These are phyloP conservation scores for Mycena chlorophos DNA, from an alignment of 768 basidiomycete species.

Conservation along the genomic window DNA sequence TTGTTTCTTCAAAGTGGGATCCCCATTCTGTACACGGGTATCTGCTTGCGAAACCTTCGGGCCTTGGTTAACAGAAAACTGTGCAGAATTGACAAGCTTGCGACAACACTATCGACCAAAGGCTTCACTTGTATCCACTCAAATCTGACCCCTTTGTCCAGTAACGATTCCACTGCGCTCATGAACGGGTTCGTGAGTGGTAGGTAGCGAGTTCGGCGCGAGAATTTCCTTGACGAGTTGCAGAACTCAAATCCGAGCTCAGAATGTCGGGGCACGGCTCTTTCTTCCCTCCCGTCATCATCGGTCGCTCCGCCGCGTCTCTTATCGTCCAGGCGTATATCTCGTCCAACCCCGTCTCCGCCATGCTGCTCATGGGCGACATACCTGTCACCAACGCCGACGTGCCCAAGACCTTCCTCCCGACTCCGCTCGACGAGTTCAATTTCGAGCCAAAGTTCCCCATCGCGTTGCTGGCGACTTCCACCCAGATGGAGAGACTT, in stretches of 20 bases:
- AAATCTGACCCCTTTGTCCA: conserved; percentile 31
- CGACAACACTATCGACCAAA: conserved; percentile 44
- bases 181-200: conserved; percentile 44
- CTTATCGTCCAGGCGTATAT: conserved; percentile 69
- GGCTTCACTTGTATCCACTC: conserved; percentile 52
- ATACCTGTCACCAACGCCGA: conserved; percentile 42
- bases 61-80: background rate
- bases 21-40: conserved; percentile 40
- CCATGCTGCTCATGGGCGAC: conserved; percentile 61
- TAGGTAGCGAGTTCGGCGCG: conserved; percentile 19
- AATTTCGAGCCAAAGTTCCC: conserved; percentile 64
- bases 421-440: conserved; percentile 49
- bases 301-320: conserved; percentile 49
- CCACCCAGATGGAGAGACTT: conserved; percentile 35
- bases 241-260: conserved; percentile 47
- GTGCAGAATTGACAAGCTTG: conserved; percentile 36
- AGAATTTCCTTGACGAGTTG: background rate
- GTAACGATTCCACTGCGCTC: conserved; percentile 30
- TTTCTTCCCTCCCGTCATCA: conserved; percentile 59
- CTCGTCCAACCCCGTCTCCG: conserved; percentile 64
- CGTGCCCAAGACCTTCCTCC: conserved; percentile 31
- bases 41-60: conserved; percentile 10
- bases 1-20: conserved; percentile 52
- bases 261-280: conserved; percentile 36
- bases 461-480: conserved; percentile 48